Base-by-base conservation (phyloP, 169 alveolate genomes). In the Plasmodium berghei region DNA sequence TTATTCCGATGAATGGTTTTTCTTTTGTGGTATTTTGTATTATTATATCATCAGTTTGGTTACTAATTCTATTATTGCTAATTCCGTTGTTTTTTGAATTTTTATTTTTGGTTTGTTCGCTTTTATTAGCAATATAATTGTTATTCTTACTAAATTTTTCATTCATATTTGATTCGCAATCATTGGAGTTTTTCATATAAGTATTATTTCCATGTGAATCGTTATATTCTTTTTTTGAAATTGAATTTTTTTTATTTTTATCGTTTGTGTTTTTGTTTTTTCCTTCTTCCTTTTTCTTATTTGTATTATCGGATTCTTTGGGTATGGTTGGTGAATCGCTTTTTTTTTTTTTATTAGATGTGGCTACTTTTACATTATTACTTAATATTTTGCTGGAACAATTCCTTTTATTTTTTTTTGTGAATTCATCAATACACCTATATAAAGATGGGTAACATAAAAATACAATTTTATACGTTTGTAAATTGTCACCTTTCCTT, bases 401-500 rank as follows among this genome's bases (percentile, higher is more conserved):
- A 64, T 46, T 54, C 16, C 52, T 83, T 72, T 83, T 83, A 54
- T 83, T 54, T 5, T 67, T 55, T 48, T 83, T 66, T 59, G 90
- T 83, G n/a, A 83, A 83, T 16, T 71, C 90, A 14, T 83, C 73
- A 46, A 83, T 62, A 49, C n/a, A 83, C 66, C 75, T 83, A 83
- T 83, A 83, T 26, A 83, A 71, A 67, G 64, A 83, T 4, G 90
- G 90, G 46, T 83, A 83, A 72, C 90, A 83, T 40, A 83, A 83
- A 46, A 83, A 83, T 14, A 83, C 90, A 12, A 66, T 83, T 83
- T 67, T 83, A 67, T 83, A 55, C 22, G 75, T 83, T 83, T 40
- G 66, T 1, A 28, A 1, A 10, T 54, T 26, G 16, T 16, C 69
- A 40, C 34, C 90, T 26, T 83, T 83, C 34, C 66, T 83, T 40